phyloP scores from a whole-genome alignment of 192 early-diverging fungal genomes.

The Backusella tuberculispora region DNA sequence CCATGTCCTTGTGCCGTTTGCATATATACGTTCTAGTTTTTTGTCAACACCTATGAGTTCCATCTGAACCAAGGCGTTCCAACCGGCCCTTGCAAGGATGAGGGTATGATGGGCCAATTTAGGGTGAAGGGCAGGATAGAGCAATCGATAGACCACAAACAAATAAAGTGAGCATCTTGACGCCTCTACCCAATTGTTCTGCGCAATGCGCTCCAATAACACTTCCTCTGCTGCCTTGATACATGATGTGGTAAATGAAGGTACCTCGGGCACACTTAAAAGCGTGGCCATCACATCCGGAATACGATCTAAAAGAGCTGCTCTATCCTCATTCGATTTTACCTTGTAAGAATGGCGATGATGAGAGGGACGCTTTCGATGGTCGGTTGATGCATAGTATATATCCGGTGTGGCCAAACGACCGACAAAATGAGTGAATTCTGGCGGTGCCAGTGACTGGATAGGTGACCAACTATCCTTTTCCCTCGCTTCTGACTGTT shows the following conservation, averaged over 20 bases:
- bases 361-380: background rate
- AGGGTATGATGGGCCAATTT: conserved; percentile 20
- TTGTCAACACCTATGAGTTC: conserved; percentile 29
- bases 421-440: conserved; percentile 27
- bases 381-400: background rate
- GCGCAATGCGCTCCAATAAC: conserved; percentile 12
- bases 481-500: conserved; percentile 8
- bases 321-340: background rate
- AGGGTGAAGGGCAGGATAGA: conserved; percentile 34
- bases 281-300: background rate
- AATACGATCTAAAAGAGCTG: background rate
- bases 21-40: conserved; percentile 29
- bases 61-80: conserved; percentile 37
- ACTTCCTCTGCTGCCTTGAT: conserved; percentile 13
- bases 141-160: conserved; percentile 27
- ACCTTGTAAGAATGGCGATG: background rate
- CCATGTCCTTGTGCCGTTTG: conserved; percentile 27
- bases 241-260: background rate
- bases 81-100: conserved; percentile 26
- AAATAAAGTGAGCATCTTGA: conserved; percentile 21
- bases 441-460: background rate
- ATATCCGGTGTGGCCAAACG: conserved; percentile 17
- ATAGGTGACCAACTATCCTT: background rate
- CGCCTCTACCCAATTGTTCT: conserved; percentile 30
- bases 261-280: background rate